Conservation (phyloP, 2,329 filamentous ascomycete species). For the Pseudogymnoascus sp. region DNA sequence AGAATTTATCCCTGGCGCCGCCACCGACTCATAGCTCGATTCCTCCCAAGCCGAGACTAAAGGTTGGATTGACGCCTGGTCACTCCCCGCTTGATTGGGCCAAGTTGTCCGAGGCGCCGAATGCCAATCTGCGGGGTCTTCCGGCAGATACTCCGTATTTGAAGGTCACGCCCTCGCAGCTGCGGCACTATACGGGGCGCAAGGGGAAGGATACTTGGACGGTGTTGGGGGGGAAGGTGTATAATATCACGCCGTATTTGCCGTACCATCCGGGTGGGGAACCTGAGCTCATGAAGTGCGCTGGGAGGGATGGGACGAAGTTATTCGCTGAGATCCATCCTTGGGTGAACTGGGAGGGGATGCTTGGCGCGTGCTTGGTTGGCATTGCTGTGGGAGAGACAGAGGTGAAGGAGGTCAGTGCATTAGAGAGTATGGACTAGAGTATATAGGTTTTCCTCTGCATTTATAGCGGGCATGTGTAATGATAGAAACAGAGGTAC, state of each 20-base stretch:
- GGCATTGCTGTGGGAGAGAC: slow-evolving; percentile 48
- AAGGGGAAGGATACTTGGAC: slow-evolving; percentile 87
- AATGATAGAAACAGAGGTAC: not conserved
- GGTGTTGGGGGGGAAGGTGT: slow-evolving; percentile 79
- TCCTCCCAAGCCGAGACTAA: slow-evolving; percentile 50
- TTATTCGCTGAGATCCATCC: slow-evolving; percentile 60
- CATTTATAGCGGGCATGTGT: slow-evolving; percentile 5
- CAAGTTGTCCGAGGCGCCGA: slow-evolving; percentile 54
- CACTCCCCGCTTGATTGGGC: slow-evolving; percentile 97
- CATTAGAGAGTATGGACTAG: slow-evolving; percentile 56
- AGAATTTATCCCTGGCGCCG: slow-evolving; percentile 38
- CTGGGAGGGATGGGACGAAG: slow-evolving; percentile 52
- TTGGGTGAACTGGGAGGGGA: slow-evolving; percentile 66
- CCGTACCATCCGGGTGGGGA: slow-evolving; percentile 86
- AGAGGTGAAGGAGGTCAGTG: slow-evolving; percentile 23
- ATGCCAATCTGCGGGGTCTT: slow-evolving; percentile 58
- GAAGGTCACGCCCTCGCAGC: slow-evolving; percentile 72
- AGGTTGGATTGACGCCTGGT: slow-evolving; percentile 77
- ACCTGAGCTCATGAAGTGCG: slow-evolving; percentile 58
- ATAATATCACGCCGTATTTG: slow-evolving; percentile 85
- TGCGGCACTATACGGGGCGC: slow-evolving; percentile 71
- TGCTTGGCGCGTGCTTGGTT: slow-evolving; percentile 54
- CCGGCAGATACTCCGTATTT: slow-evolving; percentile 45
- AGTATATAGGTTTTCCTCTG: slow-evolving; percentile 5
- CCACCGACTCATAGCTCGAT: slow-evolving; percentile 45